These are phyloP conservation scores for Begonia peltatifolia DNA, from an alignment of 306 rosid species.

Conservation along the genomic window DNA sequence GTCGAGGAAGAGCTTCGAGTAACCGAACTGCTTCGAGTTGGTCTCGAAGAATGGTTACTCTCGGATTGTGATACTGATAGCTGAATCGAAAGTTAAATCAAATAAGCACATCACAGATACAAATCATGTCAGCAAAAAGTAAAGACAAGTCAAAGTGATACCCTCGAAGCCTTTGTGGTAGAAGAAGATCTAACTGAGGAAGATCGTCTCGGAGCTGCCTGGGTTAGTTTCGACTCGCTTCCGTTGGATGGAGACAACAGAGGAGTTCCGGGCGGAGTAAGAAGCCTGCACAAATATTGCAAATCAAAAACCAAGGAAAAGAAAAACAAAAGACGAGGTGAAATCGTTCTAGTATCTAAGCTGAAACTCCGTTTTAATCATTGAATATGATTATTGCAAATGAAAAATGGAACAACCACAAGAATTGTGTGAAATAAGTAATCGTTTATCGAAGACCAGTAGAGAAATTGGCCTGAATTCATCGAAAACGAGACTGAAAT, in stretches of 20 bases:
- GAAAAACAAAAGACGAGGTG: background rate
- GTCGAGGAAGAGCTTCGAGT: constrained; percentile 64
- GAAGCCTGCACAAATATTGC: constrained; percentile 59
- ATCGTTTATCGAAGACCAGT: too few species aligned
- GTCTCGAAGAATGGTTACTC: constrained; percentile 51
- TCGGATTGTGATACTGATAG: constrained; percentile 85
- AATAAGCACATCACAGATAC: constrained; percentile 2
- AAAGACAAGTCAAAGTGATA: constrained; percentile 20
- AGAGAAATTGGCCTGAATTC: too few species aligned
- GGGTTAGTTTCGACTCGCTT: constrained; percentile 33
- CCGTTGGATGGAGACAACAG: constrained; percentile 53
- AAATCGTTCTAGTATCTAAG: background rate
- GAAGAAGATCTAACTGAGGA: constrained; percentile 50
- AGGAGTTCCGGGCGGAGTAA: constrained; percentile 97
- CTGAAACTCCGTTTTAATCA: too few species aligned
- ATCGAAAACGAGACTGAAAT: too few species aligned
- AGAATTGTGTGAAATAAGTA: too few species aligned
- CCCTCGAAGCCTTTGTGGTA: constrained; percentile 70
- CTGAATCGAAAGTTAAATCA: constrained; percentile 31
- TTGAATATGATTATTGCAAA: too few species aligned
- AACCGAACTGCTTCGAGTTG: constrained; percentile 91
- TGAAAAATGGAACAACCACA: too few species aligned
- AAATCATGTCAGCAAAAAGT: background rate
- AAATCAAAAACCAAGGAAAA: constrained; percentile 2
- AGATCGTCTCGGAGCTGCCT: constrained; percentile 42